Conservation (phyloP, 164 flowering plant genomes). For the Vitis rotundifolia region DNA sequence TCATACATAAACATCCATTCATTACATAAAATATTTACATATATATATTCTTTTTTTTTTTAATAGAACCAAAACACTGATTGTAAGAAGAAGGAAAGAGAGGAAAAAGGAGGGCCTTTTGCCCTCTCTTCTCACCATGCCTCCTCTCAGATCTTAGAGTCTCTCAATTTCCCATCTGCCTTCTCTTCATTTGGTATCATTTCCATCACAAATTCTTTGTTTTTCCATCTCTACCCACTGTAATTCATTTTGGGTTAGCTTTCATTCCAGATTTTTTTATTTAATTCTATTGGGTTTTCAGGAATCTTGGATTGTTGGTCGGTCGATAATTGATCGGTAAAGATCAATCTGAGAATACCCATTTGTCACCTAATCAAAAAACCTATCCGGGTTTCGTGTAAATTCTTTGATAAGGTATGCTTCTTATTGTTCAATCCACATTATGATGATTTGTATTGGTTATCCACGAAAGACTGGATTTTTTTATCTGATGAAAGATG, state of each 20-base stretch:
- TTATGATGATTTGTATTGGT: slow-evolving; percentile 12
- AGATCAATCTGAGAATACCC: slow-evolving; percentile 25
- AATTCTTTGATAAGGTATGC: slow-evolving; percentile 31
- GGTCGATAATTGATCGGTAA: slow-evolving; percentile 29
- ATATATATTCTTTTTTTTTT: background rate
- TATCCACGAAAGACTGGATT: slow-evolving; percentile 3
- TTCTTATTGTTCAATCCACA: slow-evolving; percentile 29
- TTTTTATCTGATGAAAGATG: background rate
- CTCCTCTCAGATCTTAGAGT: slow-evolving; percentile 69
- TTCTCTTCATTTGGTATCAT: slow-evolving; percentile 27
- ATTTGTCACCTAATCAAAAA: slow-evolving; percentile 15
- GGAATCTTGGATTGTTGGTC: slow-evolving; percentile 30
- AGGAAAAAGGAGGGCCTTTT: slow-evolving; percentile 41
- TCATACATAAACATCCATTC: slow-evolving; percentile 14
- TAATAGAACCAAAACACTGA: slow-evolving; percentile 2
- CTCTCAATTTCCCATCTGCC: slow-evolving; percentile 30
- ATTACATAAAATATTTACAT: background rate
- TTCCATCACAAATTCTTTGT: slow-evolving; percentile 1
- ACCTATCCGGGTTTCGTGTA: slow-evolving; percentile 19
- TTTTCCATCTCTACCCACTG: background rate
- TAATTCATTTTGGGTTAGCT: background rate
- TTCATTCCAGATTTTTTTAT: slow-evolving; percentile 12
- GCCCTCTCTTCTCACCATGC: slow-evolving; percentile 58
- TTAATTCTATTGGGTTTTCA: slow-evolving; percentile 10
- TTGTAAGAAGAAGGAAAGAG: slow-evolving; percentile 25